phyloP scores from a whole-genome alignment of 2,329 filamentous ascomycete species.

The Fusarium buxicola region DNA sequence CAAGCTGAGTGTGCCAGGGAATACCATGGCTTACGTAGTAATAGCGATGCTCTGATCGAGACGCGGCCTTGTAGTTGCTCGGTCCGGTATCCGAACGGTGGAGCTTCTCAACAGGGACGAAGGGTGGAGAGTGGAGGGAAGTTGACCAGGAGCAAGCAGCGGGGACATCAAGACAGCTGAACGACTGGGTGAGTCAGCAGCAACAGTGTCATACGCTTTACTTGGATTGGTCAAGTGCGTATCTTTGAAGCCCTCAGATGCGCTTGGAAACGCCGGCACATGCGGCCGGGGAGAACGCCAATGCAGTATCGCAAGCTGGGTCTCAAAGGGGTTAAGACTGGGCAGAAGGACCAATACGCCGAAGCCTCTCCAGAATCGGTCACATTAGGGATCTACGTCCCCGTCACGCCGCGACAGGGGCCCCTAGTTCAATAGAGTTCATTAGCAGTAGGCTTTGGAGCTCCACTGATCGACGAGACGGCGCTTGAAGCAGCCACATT shows the following conservation, averaged over 20 bases:
- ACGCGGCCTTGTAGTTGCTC: background rate
- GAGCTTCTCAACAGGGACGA: background rate
- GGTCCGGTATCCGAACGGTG: conserved; percentile 6
- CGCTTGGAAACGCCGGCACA: too few relatives aligned
- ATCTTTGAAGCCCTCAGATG: background rate
- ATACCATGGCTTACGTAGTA: conserved; percentile 19
- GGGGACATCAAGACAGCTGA: conserved; percentile 3
- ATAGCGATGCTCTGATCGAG: background rate
- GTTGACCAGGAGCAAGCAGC: background rate
- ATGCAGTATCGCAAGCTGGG: conserved; percentile 26
- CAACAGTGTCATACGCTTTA: background rate
- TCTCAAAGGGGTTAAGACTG: background rate
- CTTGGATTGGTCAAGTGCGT: conserved; percentile 18
- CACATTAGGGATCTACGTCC: background rate
- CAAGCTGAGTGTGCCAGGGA: conserved; percentile 27
- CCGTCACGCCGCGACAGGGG: background rate
- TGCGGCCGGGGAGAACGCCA: background rate
- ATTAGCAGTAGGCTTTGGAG: too few relatives aligned
- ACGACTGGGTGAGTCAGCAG: conserved; percentile 12
- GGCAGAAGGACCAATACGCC: background rate
- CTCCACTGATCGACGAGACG: too few relatives aligned
- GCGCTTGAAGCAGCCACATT: background rate
- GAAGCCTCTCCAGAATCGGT: too few relatives aligned
- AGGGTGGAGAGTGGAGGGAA: conserved; percentile 1
- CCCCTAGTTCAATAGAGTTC: background rate